phyloP scores from a whole-genome alignment of 192 early-diverging fungal genomes.

The Endogone sp. region DNA sequence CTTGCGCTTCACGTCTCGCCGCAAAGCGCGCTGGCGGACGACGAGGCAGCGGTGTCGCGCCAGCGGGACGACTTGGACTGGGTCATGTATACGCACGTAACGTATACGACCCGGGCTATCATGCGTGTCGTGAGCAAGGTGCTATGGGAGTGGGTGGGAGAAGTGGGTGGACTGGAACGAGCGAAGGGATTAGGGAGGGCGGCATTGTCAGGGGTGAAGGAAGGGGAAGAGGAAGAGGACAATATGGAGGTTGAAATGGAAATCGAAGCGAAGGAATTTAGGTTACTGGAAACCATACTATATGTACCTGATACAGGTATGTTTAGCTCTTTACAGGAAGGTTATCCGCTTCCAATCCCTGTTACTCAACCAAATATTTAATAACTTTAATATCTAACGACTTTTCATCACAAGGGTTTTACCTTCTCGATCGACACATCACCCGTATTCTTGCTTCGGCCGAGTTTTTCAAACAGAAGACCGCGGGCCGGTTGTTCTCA shows the following conservation, averaged over 20 bases:
- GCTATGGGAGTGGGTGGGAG: slow-evolving; percentile 81
- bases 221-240: background rate
- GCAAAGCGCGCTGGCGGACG: slow-evolving; percentile 82
- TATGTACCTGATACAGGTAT: background rate
- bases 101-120: slow-evolving; percentile 92
- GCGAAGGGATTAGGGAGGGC: slow-evolving; percentile 19
- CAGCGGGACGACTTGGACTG: slow-evolving; percentile 68
- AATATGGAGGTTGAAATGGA: background rate
- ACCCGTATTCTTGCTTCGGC: background rate
- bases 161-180: slow-evolving; percentile 52
- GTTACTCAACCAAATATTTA: too few relatives aligned
- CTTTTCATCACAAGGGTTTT: slow-evolving; percentile 17
- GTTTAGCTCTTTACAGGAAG: too few relatives aligned
- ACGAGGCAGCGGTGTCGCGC: slow-evolving; percentile 41
- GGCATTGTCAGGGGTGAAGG: slow-evolving; percentile 20
- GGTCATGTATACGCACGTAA: slow-evolving; percentile 90
- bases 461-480: background rate
- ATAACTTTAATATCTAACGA: too few relatives aligned
- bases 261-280: slow-evolving; percentile 1
- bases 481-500: background rate
- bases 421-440: slow-evolving; percentile 13
- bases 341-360: too few relatives aligned
- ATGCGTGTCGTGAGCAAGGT: slow-evolving; percentile 95
- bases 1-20: slow-evolving; percentile 92
- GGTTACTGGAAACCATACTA: background rate